Base-by-base conservation (phyloP, 306 rosid genomes). In the Cucurbita maxima region DNA sequence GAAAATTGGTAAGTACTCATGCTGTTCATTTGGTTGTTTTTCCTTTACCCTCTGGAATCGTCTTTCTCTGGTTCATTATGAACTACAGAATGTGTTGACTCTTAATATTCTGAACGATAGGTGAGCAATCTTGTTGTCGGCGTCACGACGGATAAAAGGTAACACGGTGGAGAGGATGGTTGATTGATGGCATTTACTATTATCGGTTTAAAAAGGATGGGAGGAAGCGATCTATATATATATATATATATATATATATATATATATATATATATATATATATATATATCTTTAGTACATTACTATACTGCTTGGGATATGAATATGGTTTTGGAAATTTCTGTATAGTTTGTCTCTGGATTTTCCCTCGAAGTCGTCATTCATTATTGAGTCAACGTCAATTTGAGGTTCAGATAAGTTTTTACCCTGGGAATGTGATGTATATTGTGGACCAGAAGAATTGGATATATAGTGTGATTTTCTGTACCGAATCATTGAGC, bases 91-190 rank as follows among this genome's bases (percentile, higher is more conserved):
- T 61, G 59, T 62, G 34, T 43, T 72, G 36, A 71, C 50, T 37
- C 16, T 41, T 72, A 36, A 30, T 55, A 40, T 41, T 77, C 71
- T 58, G 54, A 64, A 82, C 86, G 74, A 76, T 86, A 95, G 99
- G 99, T 95, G 81, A 95, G 96, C 91, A 95, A 95, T 77, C 97
- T 95, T 43, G 99, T 89, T 2, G 96, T 95, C 58, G 99, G 99
- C 0, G 89, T 95, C 76, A 95, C 96, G 18, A 91, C 93, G 1
- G 96, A 87, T 22, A 95, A 91, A 85, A 91, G 90, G 81, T 95
- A 82, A 73, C 52, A 10, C 7, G 19, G 64, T 18, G 66, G 66
- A 54, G 74, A 48, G 15, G 59, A 4, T 22, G 48, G 70, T 62
- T 61, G 74, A 50, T 50, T 36, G 20, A 70, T 50, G 62, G 14